Evolutionary conservation across 306 rosid genomes (phyloP).

Genomic region (Acacia confusa): DNA sequence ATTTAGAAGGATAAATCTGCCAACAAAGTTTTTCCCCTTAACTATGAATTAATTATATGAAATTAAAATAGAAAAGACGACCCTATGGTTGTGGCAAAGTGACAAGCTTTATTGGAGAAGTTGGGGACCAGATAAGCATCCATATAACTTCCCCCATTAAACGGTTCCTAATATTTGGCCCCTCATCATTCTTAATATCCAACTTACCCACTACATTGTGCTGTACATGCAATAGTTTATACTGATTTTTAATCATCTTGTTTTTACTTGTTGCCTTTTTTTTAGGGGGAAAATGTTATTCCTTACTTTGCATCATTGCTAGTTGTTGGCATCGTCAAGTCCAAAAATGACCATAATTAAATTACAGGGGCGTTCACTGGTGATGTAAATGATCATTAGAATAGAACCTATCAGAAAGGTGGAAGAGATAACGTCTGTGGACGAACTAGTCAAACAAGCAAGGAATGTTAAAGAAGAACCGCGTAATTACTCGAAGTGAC

Average conservation of each 20-base stretch:
- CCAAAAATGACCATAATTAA: slow-evolving; percentile 22
- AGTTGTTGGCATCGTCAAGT: slow-evolving; percentile 18
- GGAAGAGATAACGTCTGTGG: not conserved
- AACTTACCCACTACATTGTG: slow-evolving; percentile 18
- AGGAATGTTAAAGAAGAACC: not conserved
- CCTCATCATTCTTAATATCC: slow-evolving; percentile 19
- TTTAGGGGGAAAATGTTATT: not conserved
- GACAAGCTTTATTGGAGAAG: slow-evolving; percentile 49
- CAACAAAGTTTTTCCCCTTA: slow-evolving; percentile 40
- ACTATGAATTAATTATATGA: slow-evolving; percentile 6
- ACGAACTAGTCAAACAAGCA: not conserved
- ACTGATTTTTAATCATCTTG: slow-evolving; percentile 4
- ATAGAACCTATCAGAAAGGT: slow-evolving; percentile 13
- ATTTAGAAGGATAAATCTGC: slow-evolving; percentile 49
- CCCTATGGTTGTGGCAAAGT: slow-evolving; percentile 46
- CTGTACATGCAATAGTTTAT: not conserved
- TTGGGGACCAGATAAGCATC: slow-evolving; percentile 45
- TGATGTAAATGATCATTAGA: slow-evolving; percentile 8
- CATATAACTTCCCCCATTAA: slow-evolving; percentile 32
- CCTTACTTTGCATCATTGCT: slow-evolving; percentile 15
- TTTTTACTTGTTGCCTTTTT: slow-evolving; percentile 10
- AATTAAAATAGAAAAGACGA: slow-evolving; percentile 36
- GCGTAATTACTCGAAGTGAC: not conserved
- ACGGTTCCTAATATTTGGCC: slow-evolving; percentile 47
- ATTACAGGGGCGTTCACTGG: not conserved